Conservation (phyloP, 2,329 filamentous ascomycete genomes). For the Colletotrichum tropicicola region DNA sequence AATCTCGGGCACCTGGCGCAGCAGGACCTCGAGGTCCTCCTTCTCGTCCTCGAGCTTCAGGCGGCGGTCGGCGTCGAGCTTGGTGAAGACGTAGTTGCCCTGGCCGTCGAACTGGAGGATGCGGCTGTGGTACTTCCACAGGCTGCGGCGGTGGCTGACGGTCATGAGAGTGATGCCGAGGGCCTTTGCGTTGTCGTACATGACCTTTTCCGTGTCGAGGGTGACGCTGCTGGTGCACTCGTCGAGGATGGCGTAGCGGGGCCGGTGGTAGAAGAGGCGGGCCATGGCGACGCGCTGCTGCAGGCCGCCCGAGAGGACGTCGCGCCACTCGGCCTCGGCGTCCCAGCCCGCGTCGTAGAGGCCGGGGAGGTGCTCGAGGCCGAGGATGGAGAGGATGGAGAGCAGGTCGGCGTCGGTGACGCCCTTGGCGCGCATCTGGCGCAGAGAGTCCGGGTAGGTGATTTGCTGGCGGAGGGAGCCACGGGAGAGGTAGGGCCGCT, state of each 20-base stretch:
- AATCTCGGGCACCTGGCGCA: slow-evolving; percentile 87
- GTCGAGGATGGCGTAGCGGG: slow-evolving; percentile 93
- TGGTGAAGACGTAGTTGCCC: slow-evolving; percentile 89
- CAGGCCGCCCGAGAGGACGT: slow-evolving; percentile 89
- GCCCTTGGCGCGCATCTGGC: slow-evolving; percentile 86
- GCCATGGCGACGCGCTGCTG: slow-evolving; percentile 99
- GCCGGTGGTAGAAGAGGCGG: slow-evolving; percentile 90
- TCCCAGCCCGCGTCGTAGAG: slow-evolving; percentile 85
- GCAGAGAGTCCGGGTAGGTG: slow-evolving; percentile 90
- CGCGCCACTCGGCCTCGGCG: slow-evolving; percentile 95
- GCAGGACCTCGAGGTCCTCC: slow-evolving; percentile 87
- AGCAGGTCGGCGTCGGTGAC: slow-evolving; percentile 84
- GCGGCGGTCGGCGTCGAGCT: slow-evolving; percentile 86
- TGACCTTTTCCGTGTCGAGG: slow-evolving; percentile 90
- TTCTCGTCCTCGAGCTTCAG: slow-evolving; percentile 93
- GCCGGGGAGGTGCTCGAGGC: slow-evolving; percentile 84
- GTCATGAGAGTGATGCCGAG: slow-evolving; percentile 97
- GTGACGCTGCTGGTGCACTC: slow-evolving; percentile 98
- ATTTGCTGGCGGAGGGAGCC: slow-evolving; percentile 96
- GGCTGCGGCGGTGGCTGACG: slow-evolving; percentile 86
- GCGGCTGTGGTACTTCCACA: slow-evolving; percentile 96
- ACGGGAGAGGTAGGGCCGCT: slow-evolving; percentile 90
- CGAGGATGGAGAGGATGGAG: slow-evolving; percentile 79
- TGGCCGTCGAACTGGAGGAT: slow-evolving; percentile 98
- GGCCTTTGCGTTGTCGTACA: slow-evolving; percentile 96